phyloP scores from a whole-genome alignment of 2,329 filamentous ascomycete genomes.

The Pseudogymnoascus sp. region DNA sequence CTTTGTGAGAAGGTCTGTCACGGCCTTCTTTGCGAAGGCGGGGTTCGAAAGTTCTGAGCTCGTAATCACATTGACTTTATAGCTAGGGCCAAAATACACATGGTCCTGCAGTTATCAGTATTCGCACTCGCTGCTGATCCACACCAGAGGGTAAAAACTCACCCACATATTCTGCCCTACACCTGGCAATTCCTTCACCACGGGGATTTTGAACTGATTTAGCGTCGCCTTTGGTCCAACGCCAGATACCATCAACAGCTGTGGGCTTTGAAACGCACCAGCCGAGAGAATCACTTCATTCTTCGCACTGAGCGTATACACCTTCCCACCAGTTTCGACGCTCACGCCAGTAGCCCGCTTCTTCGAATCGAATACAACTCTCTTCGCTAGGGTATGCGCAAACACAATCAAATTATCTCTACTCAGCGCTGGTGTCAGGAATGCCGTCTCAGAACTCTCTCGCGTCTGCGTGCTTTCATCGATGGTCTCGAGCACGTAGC shows the following conservation, averaged over 20 bases:
- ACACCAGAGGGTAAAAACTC: conserved; percentile 40
- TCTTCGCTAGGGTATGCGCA: conserved; percentile 14
- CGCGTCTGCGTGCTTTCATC: conserved; percentile 13
- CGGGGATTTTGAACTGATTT: conserved; percentile 15
- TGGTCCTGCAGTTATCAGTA: neutral
- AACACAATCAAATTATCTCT: conserved; percentile 15
- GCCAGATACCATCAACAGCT: conserved; percentile 1
- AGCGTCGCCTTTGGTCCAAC: neutral
- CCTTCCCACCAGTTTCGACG: conserved; percentile 18
- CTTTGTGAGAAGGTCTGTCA: conserved; percentile 10
- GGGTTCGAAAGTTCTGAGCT: neutral
- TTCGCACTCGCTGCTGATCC: neutral
- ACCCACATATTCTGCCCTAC: conserved; percentile 57
- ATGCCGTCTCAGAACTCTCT: conserved; percentile 16
- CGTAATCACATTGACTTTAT: neutral
- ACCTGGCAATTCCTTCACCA: conserved; percentile 51
- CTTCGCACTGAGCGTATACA: neutral
- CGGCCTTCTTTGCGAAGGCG: conserved; percentile 1
- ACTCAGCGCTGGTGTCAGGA: conserved; percentile 11
- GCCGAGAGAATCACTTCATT: neutral
- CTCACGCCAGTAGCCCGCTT: conserved; percentile 12
- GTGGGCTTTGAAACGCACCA: conserved; percentile 1
- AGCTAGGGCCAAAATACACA: neutral
- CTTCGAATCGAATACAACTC: conserved; percentile 16
- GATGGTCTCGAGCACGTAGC: conserved; percentile 14